Percentiles rank a stretch among this genome's conserved stretches.
Evolutionary conservation across 768 basidiomycete genomes (phyloP).

Genomic region (Lepiota venenata): DNA sequence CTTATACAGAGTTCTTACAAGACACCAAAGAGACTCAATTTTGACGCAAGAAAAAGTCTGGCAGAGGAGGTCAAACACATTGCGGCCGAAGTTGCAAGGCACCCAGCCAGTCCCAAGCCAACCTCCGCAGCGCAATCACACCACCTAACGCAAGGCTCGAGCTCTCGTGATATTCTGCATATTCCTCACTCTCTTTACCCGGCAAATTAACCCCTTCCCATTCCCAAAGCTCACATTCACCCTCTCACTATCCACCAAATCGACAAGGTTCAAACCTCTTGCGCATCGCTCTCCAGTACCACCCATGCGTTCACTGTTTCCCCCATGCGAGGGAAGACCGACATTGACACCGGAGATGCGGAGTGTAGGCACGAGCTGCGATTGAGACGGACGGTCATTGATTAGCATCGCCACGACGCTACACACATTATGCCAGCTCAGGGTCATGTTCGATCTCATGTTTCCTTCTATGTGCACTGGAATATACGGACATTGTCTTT

Average conservation of each 20-base stretch:
- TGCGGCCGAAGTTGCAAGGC: too few relatives aligned
- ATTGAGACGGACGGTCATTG: conserved; percentile 93
- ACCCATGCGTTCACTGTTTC: conserved; percentile 8
- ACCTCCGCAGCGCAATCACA: conserved; percentile 89
- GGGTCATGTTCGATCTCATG: conserved; percentile 92
- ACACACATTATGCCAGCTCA: conserved; percentile 73
- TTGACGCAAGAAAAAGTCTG: too few relatives aligned
- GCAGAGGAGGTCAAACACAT: too few relatives aligned
- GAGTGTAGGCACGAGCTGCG: conserved; percentile 90
- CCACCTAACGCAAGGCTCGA: conserved; percentile 91
- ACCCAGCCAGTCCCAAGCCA: too few relatives aligned
- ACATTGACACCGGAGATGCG: conserved; percentile 75
- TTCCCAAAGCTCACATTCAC: conserved; percentile 64
- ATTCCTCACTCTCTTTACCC: conserved; percentile 80
- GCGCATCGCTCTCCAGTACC: conserved; percentile 79
- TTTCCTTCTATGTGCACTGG: conserved; percentile 92
- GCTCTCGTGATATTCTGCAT: conserved; percentile 90
- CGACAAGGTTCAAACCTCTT: conserved; percentile 86
- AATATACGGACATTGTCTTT: too few relatives aligned
- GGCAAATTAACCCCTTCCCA: conserved; percentile 34
- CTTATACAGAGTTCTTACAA: too few relatives aligned
- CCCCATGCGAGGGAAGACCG: conserved; percentile 22
- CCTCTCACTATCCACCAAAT: conserved; percentile 92
- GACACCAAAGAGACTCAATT: too few relatives aligned
- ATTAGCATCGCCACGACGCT: conserved; percentile 88